Conservation (phyloP, 768 basidiomycete genomes). For the Hirschioporus abietinus region DNA sequence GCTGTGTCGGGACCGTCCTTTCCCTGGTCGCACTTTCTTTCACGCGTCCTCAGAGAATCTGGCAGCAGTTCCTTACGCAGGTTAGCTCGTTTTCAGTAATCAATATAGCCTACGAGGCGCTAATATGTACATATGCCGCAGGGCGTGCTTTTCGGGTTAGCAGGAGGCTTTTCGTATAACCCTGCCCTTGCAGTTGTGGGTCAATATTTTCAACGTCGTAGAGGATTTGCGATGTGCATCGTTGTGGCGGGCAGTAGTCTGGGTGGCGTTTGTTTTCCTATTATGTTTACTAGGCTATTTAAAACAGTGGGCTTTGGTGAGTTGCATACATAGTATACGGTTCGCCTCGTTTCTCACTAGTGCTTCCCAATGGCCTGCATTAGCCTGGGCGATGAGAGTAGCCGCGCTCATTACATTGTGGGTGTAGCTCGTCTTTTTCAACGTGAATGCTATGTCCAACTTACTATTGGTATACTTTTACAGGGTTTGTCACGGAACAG, state of each 20-base stretch:
- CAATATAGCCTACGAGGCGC: background rate
- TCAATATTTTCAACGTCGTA: constrained; percentile 31
- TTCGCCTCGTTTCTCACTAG: too few relatives aligned
- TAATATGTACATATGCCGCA: background rate
- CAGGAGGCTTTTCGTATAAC: constrained; percentile 18
- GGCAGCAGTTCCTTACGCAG: constrained; percentile 25
- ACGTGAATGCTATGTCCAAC: background rate
- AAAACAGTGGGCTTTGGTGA: constrained; percentile 20
- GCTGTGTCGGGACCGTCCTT: constrained; percentile 19
- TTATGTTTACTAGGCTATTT: constrained; percentile 34
- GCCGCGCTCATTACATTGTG: constrained; percentile 23
- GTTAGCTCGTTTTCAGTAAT: constrained; percentile 5
- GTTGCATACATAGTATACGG: background rate
- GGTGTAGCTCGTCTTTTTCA: background rate
- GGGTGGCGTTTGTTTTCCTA: constrained; percentile 48
- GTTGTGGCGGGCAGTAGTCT: constrained; percentile 33
- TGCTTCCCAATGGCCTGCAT: too few relatives aligned
- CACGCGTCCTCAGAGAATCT: constrained; percentile 23
- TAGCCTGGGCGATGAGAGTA: constrained; percentile 26
- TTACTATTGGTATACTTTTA: background rate
- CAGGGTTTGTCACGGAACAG: constrained; percentile 17
- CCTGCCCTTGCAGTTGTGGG: constrained; percentile 27
- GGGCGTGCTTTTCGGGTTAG: background rate
- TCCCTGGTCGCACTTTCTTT: constrained; percentile 23
- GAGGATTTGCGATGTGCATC: constrained; percentile 32